Evolutionary conservation across 352 stramenopile genomes (phyloP).

Genomic region (Globisporangium okanoganense): DNA sequence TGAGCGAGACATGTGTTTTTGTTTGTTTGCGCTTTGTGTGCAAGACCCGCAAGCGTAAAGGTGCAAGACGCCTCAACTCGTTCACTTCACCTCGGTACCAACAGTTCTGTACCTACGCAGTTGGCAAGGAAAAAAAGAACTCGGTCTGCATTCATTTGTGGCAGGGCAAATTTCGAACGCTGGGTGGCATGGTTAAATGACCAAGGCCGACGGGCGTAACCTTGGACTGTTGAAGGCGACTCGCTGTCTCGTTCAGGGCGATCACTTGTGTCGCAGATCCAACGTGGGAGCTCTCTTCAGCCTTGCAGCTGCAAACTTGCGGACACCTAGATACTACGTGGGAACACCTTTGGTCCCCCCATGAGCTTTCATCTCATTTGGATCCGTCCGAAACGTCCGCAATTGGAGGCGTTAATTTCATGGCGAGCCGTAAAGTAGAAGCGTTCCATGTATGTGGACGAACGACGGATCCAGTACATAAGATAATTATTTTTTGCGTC

Average conservation of each 20-base stretch:
- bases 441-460: background rate
- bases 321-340: too few species aligned
- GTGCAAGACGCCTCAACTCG: background rate
- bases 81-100: conserved; percentile 7
- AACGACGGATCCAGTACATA: background rate
- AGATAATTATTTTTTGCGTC: too few species aligned
- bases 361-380: too few species aligned
- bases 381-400: background rate
- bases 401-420: background rate
- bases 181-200: background rate
- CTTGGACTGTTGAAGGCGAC: too few species aligned
- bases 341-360: background rate
- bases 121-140: background rate
- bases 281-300: background rate
- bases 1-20: too few species aligned
- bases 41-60: background rate
- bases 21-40: background rate
- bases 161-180: background rate
- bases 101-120: background rate
- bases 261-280: background rate
- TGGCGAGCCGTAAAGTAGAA: background rate
- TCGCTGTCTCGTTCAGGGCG: too few species aligned
- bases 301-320: background rate
- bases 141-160: background rate
- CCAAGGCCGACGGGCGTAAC: too few species aligned